Evolutionary conservation across 1,139 yeast genomes (phyloP).

Genomic region (Debaryomycetaceae sp.): DNA sequence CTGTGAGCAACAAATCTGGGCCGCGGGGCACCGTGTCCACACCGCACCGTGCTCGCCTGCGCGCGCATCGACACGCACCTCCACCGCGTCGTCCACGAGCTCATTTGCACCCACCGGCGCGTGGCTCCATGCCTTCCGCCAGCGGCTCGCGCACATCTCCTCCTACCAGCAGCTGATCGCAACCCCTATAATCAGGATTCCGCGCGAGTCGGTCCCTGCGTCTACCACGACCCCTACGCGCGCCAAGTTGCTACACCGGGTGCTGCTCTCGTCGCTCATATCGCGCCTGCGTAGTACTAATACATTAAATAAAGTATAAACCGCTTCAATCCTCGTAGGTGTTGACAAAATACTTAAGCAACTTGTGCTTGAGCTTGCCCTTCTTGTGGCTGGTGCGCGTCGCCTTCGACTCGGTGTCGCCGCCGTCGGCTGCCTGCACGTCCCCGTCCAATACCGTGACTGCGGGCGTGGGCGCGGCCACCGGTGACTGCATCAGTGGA

Average conservation of each 20-base stretch:
- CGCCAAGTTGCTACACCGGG: constrained; percentile 2
- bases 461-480: too few relatives aligned
- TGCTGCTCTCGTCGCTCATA: background rate
- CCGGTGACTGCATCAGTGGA: too few relatives aligned
- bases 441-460: too few relatives aligned
- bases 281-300: background rate
- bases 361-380: constrained; percentile 26
- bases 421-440: too few relatives aligned
- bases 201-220: background rate
- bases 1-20: too few relatives aligned
- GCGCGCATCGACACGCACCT: too few relatives aligned
- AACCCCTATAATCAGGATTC: constrained; percentile 1
- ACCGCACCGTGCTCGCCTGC: too few relatives aligned
- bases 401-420: too few relatives aligned
- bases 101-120: too few relatives aligned
- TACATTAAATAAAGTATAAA: constrained; percentile 2
- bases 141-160: constrained; percentile 2
- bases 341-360: constrained; percentile 35
- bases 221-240: constrained; percentile 1
- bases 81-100: too few relatives aligned
- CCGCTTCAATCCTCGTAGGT: constrained; percentile 19
- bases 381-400: constrained; percentile 1
- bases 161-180: constrained; percentile 3
- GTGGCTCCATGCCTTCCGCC: constrained; percentile 3
- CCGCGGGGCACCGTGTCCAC: too few relatives aligned